Evolutionary conservation across 2,329 filamentous ascomycete species (phyloP), one percentile per base, ranked within the genome.

Genomic region (Didymella pinodella): DNA sequence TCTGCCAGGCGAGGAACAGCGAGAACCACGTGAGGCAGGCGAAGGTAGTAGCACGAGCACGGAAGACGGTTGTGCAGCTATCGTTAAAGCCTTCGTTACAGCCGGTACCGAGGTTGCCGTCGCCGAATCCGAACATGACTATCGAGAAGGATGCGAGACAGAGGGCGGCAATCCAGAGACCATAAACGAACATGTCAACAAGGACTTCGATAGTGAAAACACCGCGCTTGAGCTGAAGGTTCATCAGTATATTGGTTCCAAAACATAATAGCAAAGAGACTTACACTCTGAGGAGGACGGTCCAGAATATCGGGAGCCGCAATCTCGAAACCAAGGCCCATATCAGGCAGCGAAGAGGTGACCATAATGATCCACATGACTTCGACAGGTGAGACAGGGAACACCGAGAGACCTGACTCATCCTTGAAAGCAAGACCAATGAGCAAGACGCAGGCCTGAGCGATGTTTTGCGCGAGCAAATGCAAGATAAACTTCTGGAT

Each of bases 1-100:
- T 89, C 73, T 93, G 89, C 90, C 90, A 93, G 0, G 90, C 90
- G 8, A 91, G 82, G 80, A 92, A 90, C 18, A 92, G 83, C 0
- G 89, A 88, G 68, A 89, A 89, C 89, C 89, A 92, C 0, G 89
- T 92, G 46, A 92, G 83, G 64, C 86, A 89, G 43, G 88, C 88
- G 70, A 92, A 92, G 1, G 87, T 89, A 0, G 90, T 91, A 1
- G 88, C 88, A 38, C 90, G 86, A 2, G 89, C 90, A 41, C 74
- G 74, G 68, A 75, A 76, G 2, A 76, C 73, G 16, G 70, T 66
- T 7, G 71, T 65, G 62, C 73, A 75, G 34, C 50, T 54, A 2
- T 55, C 31, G 59, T 66, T 70, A 57, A 68, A 75, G 11, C 58
- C 59, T 29, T 69, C 62, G 63, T 77, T 77, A 55, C 75, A 76